phyloP scores from a whole-genome alignment of 306 rosid genomes.

The Ormosia semicastrata region DNA sequence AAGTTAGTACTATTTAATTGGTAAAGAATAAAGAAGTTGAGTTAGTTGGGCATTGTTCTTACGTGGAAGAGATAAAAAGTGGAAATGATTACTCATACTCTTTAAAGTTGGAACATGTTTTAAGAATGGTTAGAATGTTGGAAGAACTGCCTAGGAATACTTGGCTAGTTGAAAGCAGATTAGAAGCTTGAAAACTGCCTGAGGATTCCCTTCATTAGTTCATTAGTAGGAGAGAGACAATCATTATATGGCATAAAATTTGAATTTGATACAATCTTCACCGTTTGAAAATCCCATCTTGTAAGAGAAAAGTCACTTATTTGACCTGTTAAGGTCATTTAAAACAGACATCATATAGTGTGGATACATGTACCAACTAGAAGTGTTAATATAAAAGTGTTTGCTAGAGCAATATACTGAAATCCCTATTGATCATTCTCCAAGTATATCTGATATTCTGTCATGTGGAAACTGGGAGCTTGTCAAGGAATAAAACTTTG shows the following conservation, averaged over 20 bases:
- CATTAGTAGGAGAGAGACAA: not conserved
- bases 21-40: not conserved
- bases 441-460: not conserved
- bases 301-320: not conserved
- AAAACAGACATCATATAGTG: not conserved
- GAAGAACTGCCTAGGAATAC: not conserved
- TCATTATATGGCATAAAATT: not conserved
- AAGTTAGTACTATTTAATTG: not conserved
- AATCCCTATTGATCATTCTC: not conserved
- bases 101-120: not conserved
- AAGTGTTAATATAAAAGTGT: not conserved
- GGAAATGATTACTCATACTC: not conserved
- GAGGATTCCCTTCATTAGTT: not conserved
- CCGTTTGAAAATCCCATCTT: not conserved
- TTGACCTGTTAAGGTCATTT: not conserved
- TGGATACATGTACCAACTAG: not conserved
- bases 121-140: not conserved
- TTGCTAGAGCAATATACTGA: not conserved
- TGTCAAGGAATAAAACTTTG: slow-evolving; percentile 8
- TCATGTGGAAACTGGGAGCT: not conserved
- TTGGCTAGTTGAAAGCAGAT: not conserved
- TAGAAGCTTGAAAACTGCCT: not conserved
- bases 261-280: not conserved
- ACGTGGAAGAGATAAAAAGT: not conserved
- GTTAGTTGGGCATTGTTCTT: not conserved